phyloP scores from a whole-genome alignment of 192 early-diverging fungal genomes.

The Diversispora epigaea region DNA sequence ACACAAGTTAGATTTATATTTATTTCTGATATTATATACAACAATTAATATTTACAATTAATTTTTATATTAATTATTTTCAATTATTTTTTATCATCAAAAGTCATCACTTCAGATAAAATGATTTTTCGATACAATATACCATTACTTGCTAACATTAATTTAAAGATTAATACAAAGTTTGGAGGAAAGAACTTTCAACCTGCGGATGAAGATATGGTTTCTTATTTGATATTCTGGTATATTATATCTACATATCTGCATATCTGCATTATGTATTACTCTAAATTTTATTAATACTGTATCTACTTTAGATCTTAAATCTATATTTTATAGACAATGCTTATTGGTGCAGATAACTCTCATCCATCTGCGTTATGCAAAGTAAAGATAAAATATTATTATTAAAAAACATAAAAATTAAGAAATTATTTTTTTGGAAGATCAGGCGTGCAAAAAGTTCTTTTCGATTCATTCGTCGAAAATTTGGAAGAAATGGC shows the following conservation, averaged over 20 bases:
- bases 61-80: too few relatives aligned
- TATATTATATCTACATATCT: conserved; percentile 73
- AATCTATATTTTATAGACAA: background rate
- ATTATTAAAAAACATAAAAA: too few relatives aligned
- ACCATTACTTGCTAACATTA: conserved; percentile 94
- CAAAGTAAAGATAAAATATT: conserved; percentile 35
- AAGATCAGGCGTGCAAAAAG: conserved; percentile 61
- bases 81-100: too few relatives aligned
- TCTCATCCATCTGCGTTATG: conserved; percentile 30
- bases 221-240: conserved; percentile 67
- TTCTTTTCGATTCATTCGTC: conserved; percentile 65
- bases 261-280: conserved; percentile 86
- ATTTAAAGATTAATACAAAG: conserved; percentile 93
- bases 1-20: background rate
- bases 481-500: conserved; percentile 66
- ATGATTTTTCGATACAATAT: conserved; percentile 71
- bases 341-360: conserved; percentile 35
- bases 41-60: too few relatives aligned
- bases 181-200: conserved; percentile 84
- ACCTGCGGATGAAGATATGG: conserved; percentile 58
- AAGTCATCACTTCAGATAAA: conserved; percentile 74
- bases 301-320: background rate
- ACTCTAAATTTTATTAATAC: conserved; percentile 55
- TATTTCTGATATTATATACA: too few relatives aligned
- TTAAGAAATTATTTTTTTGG: conserved; percentile 37